These are phyloP conservation scores for Filobasidium floriforme DNA, from an alignment of 768 basidiomycete genomes.

Conservation along the genomic window DNA sequence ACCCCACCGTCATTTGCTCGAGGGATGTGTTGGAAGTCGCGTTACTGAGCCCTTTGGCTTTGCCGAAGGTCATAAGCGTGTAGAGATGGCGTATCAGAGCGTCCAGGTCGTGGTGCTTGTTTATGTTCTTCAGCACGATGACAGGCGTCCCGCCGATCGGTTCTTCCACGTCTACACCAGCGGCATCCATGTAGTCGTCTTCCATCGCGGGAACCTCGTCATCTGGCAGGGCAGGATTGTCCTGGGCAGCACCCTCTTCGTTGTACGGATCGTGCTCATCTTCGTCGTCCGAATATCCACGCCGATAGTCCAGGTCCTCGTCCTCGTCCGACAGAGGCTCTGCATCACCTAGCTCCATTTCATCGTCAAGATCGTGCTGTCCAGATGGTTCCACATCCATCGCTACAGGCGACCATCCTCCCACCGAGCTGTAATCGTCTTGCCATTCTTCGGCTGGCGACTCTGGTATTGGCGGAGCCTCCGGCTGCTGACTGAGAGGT, in stretches of 20 bases:
- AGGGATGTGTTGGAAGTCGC: neutral
- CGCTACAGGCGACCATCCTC: no score
- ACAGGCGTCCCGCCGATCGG: neutral
- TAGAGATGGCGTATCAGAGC: neutral
- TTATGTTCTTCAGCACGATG: neutral
- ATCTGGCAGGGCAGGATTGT: neutral
- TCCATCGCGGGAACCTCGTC: constrained; percentile 4
- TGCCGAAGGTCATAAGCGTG: neutral
- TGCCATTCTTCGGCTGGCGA: no score
- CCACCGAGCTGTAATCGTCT: no score
- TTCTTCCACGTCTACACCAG: constrained; percentile 12
- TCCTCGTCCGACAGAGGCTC: no score
- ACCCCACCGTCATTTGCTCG: constrained; percentile 1
- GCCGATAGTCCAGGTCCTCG: no score
- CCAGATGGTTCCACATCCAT: no score
- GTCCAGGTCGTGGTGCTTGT: constrained; percentile 1
- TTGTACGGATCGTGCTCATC: constrained; percentile 6
- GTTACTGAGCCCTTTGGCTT: constrained; percentile 3
- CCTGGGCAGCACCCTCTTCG: neutral
- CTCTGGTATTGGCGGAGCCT: no score
- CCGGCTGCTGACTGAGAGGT: no score
- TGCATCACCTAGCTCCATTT: no score
- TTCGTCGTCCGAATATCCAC: no score
- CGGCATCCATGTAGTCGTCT: constrained; percentile 10
- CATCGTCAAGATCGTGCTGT: no score